Evolutionary conservation across 2,329 filamentous ascomycete species (phyloP).

Genomic region (Arthroderma sp.): DNA sequence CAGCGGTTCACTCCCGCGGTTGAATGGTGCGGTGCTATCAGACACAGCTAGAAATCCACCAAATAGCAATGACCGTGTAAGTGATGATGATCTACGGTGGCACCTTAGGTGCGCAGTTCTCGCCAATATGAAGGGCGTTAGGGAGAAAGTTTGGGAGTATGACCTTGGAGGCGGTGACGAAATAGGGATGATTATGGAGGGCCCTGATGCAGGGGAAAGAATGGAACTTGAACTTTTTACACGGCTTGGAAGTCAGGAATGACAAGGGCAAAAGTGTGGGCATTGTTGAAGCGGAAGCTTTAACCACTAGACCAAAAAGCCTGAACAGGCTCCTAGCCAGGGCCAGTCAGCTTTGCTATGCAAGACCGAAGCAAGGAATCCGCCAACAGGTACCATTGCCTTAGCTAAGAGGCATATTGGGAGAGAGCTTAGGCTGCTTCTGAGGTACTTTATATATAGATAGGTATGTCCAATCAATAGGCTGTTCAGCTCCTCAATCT

Average conservation of each 20-base stretch:
- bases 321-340: no score
- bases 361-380: no score
- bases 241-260: conserved; percentile 8
- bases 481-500: no score
- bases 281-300: no score
- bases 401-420: no score
- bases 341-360: no score
- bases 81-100: conserved; percentile 14
- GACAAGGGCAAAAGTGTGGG: no score
- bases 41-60: conserved; percentile 1
- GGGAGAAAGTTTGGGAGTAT: conserved; percentile 5
- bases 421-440: no score
- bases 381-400: no score
- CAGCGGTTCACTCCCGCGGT: conserved; percentile 5
- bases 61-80: conserved; percentile 4
- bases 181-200: conserved; percentile 32
- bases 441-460: no score
- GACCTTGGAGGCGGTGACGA: conserved; percentile 13
- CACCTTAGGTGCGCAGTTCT: conserved; percentile 13
- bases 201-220: conserved; percentile 33
- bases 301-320: no score
- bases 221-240: conserved; percentile 18
- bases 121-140: conserved; percentile 10
- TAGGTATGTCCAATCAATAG: no score
- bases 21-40: conserved; percentile 7